A percentile compares a stretch with the other conserved stretches of the same genome.
Conservation (phyloP, 1,284 basidiomycete genomes). For the Pseudozyma thailandica region DNA sequence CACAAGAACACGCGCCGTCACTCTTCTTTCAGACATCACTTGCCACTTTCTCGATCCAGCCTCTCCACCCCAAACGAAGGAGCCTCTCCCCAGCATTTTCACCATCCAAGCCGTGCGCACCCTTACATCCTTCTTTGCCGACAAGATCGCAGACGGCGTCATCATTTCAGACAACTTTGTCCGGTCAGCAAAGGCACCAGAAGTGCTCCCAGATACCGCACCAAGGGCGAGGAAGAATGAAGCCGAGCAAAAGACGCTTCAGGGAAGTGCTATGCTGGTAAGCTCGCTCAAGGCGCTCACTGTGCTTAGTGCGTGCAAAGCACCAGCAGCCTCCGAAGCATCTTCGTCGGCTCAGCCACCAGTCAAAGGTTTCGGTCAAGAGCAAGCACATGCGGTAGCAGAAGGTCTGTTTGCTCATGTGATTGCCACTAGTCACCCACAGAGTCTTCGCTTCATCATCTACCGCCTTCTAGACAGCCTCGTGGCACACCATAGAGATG, state of each 20-base stretch:
- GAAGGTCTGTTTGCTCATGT: slow-evolving; percentile 80
- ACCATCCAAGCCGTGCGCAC: slow-evolving; percentile 81
- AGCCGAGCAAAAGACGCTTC: slow-evolving; percentile 52
- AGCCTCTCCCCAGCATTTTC: slow-evolving; percentile 75
- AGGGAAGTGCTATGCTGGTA: slow-evolving; percentile 59
- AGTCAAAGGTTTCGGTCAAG: slow-evolving; percentile 76
- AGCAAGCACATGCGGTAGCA: slow-evolving; percentile 77
- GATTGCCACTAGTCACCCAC: slow-evolving; percentile 82
- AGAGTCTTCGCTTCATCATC: slow-evolving; percentile 83
- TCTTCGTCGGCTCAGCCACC: slow-evolving; percentile 7
- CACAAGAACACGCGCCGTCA: slow-evolving; percentile 79
- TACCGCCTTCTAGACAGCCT: slow-evolving; percentile 85
- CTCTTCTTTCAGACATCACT: slow-evolving; percentile 52
- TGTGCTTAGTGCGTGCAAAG: slow-evolving; percentile 70
- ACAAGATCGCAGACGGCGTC: slow-evolving; percentile 85
- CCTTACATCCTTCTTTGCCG: slow-evolving; percentile 82
- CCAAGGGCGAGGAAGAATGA: slow-evolving; percentile 36
- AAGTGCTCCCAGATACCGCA: slow-evolving; percentile 54
- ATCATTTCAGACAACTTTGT: slow-evolving; percentile 54
- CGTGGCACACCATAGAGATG: slow-evolving; percentile 76
- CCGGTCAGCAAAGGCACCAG: slow-evolving; percentile 43
- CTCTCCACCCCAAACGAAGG: slow-evolving; percentile 21
- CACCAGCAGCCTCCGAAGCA: slow-evolving; percentile 6
- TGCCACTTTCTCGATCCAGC: slow-evolving; percentile 40
- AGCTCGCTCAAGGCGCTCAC: slow-evolving; percentile 75